A percentile compares a stretch with the other conserved stretches of the same genome.
Evolutionary conservation across 768 basidiomycete genomes (phyloP).

Genomic region (Auriculariales sp.): DNA sequence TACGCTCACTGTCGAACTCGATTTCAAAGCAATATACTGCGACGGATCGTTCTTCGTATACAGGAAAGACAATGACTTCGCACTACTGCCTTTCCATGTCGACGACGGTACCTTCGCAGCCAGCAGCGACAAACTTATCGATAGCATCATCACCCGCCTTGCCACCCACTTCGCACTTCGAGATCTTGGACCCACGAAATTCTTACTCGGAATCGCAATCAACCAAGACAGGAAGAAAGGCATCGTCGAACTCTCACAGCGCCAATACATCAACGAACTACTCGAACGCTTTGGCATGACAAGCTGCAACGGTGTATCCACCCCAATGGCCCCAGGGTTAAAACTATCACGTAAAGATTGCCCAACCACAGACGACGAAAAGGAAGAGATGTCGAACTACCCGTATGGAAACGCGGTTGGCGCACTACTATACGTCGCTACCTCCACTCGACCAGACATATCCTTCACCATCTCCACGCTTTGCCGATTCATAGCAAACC

Average conservation of each 20-base stretch:
- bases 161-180: background rate
- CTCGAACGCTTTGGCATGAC: conserved; percentile 3
- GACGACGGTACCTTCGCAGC: conserved; percentile 15
- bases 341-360: background rate
- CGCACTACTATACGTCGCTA: background rate
- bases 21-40: conserved; percentile 8
- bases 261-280: background rate
- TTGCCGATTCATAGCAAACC: background rate
- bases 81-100: conserved; percentile 16
- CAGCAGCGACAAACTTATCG: background rate
- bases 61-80: background rate
- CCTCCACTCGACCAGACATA: background rate
- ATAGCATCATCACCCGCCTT: background rate
- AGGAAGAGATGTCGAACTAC: background rate
- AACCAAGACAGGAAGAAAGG: background rate
- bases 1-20: conserved; percentile 9
- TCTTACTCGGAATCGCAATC: background rate
- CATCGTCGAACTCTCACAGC: background rate
- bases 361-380: conserved; percentile 2
- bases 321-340: background rate
- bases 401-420: background rate
- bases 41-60: conserved; percentile 14
- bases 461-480: background rate
- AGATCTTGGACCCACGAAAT: background rate
- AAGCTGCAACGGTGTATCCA: background rate